Evolutionary conservation across 1,284 basidiomycete species (phyloP).

Genomic region (Puccinia coronata): DNA sequence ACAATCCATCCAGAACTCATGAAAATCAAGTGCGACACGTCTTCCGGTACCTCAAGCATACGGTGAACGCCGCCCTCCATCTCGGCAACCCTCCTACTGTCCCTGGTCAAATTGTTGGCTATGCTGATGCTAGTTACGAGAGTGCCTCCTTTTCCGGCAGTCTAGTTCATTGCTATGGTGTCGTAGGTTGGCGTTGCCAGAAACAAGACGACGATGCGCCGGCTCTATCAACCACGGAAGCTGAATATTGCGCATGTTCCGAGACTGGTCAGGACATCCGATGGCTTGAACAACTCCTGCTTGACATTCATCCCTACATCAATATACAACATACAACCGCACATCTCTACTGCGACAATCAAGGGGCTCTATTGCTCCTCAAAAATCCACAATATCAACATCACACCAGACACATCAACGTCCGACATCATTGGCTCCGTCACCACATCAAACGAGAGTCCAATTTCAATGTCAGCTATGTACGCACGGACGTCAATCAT

Average conservation of each 20-base stretch:
- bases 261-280: constrained; percentile 3
- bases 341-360: neutral
- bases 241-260: neutral
- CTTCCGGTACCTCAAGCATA: neutral
- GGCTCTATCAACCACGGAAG: neutral
- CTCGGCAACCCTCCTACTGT: neutral
- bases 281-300: neutral
- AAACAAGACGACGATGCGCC: constrained; percentile 1
- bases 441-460: neutral
- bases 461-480: constrained; percentile 9
- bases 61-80: neutral
- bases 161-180: neutral
- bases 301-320: neutral
- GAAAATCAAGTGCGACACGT: constrained; percentile 10
- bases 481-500: neutral
- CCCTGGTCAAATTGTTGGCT: neutral
- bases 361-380: neutral
- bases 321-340: neutral
- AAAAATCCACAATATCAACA: constrained; percentile 9
- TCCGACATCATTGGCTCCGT: constrained; percentile 16
- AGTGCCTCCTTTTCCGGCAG: constrained; percentile 9
- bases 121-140: neutral
- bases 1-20: neutral
- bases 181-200: neutral
- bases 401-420: constrained; percentile 7